phyloP scores from a whole-genome alignment of 306 rosid genomes.

The Vigna angularis region DNA sequence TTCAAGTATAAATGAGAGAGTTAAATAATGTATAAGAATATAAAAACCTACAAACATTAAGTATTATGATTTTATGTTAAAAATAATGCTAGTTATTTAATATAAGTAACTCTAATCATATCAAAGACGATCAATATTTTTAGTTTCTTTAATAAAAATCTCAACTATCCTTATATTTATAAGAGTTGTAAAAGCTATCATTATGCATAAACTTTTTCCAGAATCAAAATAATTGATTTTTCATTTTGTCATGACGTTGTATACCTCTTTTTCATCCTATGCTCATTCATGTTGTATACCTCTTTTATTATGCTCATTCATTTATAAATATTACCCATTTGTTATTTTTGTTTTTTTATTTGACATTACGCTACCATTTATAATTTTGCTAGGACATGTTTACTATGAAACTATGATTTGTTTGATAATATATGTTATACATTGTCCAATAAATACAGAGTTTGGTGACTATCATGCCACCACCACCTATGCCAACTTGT shows the following conservation, averaged over 20 bases:
- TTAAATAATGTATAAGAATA: no score
- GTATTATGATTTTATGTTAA: no score
- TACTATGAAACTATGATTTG: not conserved
- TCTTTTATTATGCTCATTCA: no score
- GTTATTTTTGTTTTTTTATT: not conserved
- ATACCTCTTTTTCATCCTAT: not conserved
- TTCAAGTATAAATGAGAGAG: no score
- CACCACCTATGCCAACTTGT: constrained; percentile 52
- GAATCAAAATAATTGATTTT: constrained; percentile 1
- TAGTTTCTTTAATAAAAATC: no score
- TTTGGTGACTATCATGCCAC: constrained; percentile 34
- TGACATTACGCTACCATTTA: not conserved
- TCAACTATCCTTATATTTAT: no score
- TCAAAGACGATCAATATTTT: no score
- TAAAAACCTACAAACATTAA: no score
- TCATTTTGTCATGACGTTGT: not conserved
- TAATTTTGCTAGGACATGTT: not conserved
- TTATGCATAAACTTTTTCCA: not conserved
- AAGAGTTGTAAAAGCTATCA: no score
- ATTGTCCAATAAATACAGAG: constrained; percentile 40
- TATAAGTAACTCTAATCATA: no score
- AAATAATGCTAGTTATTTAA: no score
- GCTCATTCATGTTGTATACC: not conserved
- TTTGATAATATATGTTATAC: not conserved
- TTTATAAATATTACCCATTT: constrained; percentile 1